Conservation (phyloP, 352 stramenopile genomes). For the Pythium pectinolyticum region DNA sequence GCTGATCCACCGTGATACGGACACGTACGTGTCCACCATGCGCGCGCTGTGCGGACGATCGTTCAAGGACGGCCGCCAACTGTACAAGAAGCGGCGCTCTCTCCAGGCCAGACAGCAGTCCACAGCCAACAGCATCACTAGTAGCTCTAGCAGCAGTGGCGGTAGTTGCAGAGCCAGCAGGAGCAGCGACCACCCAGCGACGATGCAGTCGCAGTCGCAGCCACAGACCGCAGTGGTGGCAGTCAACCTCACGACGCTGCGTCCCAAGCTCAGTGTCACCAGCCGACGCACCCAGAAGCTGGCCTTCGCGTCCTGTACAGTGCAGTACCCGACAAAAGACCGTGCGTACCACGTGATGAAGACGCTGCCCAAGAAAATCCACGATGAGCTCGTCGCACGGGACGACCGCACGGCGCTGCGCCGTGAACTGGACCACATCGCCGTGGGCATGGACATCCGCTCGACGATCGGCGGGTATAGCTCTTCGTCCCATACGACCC, state of each 20-base stretch:
- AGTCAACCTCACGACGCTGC: slow-evolving; percentile 24
- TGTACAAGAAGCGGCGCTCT: slow-evolving; percentile 36
- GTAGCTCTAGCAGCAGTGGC: no score
- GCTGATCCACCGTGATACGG: slow-evolving; percentile 43
- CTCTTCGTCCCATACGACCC: slow-evolving; percentile 42
- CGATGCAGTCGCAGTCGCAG: no score
- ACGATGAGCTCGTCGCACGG: slow-evolving; percentile 51
- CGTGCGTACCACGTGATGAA: slow-evolving; percentile 65
- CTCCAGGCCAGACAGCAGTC: slow-evolving; percentile 19
- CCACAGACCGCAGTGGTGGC: slow-evolving; percentile 16
- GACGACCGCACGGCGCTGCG: slow-evolving; percentile 55
- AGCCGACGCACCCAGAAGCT: slow-evolving; percentile 55
- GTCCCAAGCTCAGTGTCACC: slow-evolving; percentile 23
- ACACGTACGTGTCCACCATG: slow-evolving; percentile 51
- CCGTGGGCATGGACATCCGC: slow-evolving; percentile 59
- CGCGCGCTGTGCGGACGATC: slow-evolving; percentile 45
- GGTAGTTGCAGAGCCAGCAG: no score
- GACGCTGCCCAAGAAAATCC: slow-evolving; percentile 51
- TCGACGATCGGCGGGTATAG: slow-evolving; percentile 23
- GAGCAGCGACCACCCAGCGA: no score
- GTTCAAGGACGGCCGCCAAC: slow-evolving; percentile 47
- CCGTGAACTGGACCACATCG: slow-evolving; percentile 56
- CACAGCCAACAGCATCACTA: no score
- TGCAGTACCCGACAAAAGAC: slow-evolving; percentile 42
- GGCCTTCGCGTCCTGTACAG: slow-evolving; percentile 50